Conservation (phyloP, 176 grass and related monocot species). For the Zoysia pacifica region DNA sequence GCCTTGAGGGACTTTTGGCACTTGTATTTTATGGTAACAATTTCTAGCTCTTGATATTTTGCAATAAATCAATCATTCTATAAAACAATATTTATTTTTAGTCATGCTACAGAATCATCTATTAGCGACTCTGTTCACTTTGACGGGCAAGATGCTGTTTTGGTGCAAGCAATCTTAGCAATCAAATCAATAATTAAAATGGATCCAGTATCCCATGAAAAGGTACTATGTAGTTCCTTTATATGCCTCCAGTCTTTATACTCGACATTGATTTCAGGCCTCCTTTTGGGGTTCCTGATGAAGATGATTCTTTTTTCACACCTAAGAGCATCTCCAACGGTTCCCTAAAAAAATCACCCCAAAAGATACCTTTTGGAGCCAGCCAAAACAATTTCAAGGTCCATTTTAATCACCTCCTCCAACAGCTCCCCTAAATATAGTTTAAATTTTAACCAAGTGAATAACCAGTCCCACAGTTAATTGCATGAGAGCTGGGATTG, state of each 20-base stretch:
- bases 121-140: conserved; percentile 53
- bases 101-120: conserved; percentile 68
- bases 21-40: conserved; percentile 84
- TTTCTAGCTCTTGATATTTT: conserved; percentile 38
- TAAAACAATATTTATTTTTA: conserved; percentile 37
- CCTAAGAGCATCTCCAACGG: not conserved
- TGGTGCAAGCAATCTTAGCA: conserved; percentile 95
- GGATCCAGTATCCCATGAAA: conserved; percentile 75
- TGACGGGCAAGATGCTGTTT: conserved; percentile 76
- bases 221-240: conserved; percentile 51
- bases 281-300: not conserved
- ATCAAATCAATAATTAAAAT: conserved; percentile 87
- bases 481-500: too few relatives aligned
- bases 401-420: too few relatives aligned
- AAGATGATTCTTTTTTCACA: not conserved
- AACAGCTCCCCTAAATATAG: too few relatives aligned
- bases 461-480: too few relatives aligned
- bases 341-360: too few relatives aligned
- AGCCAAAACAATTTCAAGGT: too few relatives aligned
- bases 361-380: too few relatives aligned
- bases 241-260: conserved; percentile 20
- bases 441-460: too few relatives aligned
- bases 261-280: not conserved
- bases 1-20: conserved; percentile 82
- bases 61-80: conserved; percentile 22